Conservation (phyloP, 768 basidiomycete genomes). For the Pholiota conissans region DNA sequence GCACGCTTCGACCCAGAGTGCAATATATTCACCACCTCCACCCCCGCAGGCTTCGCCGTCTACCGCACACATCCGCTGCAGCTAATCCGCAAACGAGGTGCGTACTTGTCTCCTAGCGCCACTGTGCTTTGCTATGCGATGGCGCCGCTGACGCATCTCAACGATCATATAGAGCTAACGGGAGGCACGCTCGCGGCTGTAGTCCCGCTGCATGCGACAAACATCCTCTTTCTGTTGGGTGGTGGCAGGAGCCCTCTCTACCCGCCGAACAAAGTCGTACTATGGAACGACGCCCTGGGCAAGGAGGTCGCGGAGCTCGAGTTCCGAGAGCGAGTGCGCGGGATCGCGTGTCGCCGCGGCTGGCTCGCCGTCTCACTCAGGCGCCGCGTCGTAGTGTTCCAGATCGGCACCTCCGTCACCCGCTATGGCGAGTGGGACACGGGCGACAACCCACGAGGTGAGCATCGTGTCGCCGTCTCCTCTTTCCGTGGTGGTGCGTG, state of each 20-base stretch:
- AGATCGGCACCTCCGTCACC: constrained; percentile 57
- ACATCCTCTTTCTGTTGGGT: constrained; percentile 82
- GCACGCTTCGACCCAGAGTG: constrained; percentile 80
- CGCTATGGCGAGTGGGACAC: constrained; percentile 84
- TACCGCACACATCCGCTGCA: constrained; percentile 76
- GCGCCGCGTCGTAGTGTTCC: constrained; percentile 76
- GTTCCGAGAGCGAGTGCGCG: constrained; percentile 82
- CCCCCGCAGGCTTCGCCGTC: constrained; percentile 80
- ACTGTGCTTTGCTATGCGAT: constrained; percentile 12
- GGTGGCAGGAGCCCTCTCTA: constrained; percentile 88
- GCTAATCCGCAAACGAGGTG: constrained; percentile 82
- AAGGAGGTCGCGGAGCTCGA: constrained; percentile 85
- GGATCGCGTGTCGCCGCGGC: constrained; percentile 76
- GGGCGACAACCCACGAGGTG: constrained; percentile 82
- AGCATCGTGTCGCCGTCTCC: constrained; percentile 18
- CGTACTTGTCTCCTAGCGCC: background rate
- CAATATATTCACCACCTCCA: constrained; percentile 77
- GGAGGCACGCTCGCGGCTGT: constrained; percentile 79
- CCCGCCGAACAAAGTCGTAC: constrained; percentile 87
- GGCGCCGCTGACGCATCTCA: constrained; percentile 4
- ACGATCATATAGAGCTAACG: constrained; percentile 56
- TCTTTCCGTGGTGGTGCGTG: constrained; percentile 1
- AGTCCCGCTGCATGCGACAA: constrained; percentile 78
- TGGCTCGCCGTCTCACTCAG: constrained; percentile 85
- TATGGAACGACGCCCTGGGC: constrained; percentile 84